phyloP scores from a whole-genome alignment of 805 yeast species.

The Saccharomycopsis sp. region DNA sequence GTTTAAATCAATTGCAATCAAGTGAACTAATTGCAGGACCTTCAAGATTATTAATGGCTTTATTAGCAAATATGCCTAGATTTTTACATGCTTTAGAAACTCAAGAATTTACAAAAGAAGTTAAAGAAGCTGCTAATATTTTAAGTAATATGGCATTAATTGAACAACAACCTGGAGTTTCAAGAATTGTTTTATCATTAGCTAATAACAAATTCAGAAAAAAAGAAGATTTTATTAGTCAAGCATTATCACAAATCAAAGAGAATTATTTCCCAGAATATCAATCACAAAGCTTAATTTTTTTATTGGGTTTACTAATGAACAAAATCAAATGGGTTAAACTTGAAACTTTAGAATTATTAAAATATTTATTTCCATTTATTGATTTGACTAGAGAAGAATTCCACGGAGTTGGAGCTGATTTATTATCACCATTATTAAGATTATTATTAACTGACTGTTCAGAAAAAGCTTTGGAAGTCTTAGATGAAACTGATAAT shows the following conservation, averaged over 20 bases:
- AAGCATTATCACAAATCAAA: slow-evolving; percentile 62
- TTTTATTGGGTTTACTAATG: slow-evolving; percentile 67
- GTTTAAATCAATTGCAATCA: slow-evolving; percentile 52
- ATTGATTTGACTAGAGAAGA: slow-evolving; percentile 70
- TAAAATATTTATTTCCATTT: slow-evolving; percentile 64
- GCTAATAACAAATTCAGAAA: slow-evolving; percentile 74
- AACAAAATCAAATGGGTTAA: slow-evolving; percentile 76
- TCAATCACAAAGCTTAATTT: slow-evolving; percentile 64
- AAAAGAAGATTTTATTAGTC: slow-evolving; percentile 81
- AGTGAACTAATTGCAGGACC: slow-evolving; percentile 71
- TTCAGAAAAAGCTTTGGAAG: slow-evolving; percentile 84
- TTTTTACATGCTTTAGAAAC: slow-evolving; percentile 71
- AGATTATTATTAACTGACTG: slow-evolving; percentile 68
- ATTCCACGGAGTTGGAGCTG: slow-evolving; percentile 89
- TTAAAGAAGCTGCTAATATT: slow-evolving; percentile 41
- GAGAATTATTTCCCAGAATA: slow-evolving; percentile 60
- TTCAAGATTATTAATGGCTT: slow-evolving; percentile 56
- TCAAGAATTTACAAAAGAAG: slow-evolving; percentile 38
- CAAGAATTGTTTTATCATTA: slow-evolving; percentile 67
- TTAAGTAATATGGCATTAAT: slow-evolving; percentile 52
- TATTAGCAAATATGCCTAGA: slow-evolving; percentile 74
- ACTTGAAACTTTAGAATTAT: slow-evolving; percentile 63
- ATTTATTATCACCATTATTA: slow-evolving; percentile 80
- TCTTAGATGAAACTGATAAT: slow-evolving; percentile 70
- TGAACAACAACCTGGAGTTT: slow-evolving; percentile 44